Evolutionary conservation across 495 filamentous ascomycete species (phyloP).

Genomic region (Penicillium dipodomyicola): DNA sequence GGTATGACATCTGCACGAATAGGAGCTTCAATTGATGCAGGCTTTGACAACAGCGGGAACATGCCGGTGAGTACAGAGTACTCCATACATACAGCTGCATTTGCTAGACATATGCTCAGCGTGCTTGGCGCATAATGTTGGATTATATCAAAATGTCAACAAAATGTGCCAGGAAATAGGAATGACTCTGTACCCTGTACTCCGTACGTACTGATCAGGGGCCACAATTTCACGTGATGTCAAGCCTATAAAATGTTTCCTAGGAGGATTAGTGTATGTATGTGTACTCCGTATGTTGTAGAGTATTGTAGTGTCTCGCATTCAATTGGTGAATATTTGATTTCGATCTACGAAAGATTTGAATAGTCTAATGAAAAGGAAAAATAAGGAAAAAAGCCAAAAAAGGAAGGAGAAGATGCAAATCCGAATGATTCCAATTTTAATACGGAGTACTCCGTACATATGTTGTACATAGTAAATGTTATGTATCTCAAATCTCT

Average conservation of each 20-base stretch:
- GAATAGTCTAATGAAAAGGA: neutral
- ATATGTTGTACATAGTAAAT: neutral
- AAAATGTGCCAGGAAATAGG: neutral
- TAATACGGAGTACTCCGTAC: neutral
- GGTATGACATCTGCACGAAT: neutral
- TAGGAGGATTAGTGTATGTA: too few species aligned
- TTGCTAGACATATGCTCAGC: neutral
- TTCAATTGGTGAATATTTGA: neutral
- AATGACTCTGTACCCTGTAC: neutral
- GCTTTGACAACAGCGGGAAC: neutral
- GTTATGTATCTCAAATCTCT: neutral
- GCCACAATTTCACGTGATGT: neutral
- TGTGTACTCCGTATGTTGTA: too few species aligned
- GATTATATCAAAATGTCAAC: neutral
- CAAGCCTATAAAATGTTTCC: neutral
- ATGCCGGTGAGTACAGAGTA: neutral
- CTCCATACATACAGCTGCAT: neutral
- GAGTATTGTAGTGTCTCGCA: neutral
- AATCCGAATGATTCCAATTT: neutral
- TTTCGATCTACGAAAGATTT: neutral
- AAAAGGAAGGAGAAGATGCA: neutral
- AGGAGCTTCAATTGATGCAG: neutral
- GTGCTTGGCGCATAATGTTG: neutral
- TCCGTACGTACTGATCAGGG: neutral
- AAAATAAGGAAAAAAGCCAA: neutral